Evolutionary conservation across 2,329 filamentous ascomycete species (phyloP), one percentile per base, ranked within the genome.

Genomic region (Rutstroemia sp.): DNA sequence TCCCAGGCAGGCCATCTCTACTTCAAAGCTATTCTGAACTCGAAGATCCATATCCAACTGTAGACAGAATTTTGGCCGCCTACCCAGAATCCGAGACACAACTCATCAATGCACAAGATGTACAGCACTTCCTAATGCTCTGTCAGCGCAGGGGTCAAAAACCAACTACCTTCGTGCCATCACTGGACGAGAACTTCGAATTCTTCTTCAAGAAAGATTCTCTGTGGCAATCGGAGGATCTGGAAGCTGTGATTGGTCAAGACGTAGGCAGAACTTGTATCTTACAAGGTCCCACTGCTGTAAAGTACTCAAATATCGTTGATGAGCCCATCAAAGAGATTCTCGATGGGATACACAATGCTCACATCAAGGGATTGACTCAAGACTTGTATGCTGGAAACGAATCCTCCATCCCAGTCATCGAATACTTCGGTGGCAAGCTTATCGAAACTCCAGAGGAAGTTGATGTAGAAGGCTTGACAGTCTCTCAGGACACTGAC

Each of bases 191-290:
- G 61, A 96, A 92, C 71, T 99, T 99, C 64, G 94, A 99, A 71
- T 96, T 95, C 75, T 99, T 90, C 78, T 99, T 99, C 86, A 99
- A 99, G 85, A 99, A 99, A 78, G 94, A 99, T 72, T 99, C 94
- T 1, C 81, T 99, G 7, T 99, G 94, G 94, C 94, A 99, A 75
- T 97, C 94, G 1, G 94, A 99, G 74, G 94, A 99, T 68, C 79
- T 99, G 10, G 92, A 95, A 68, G 94, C 94, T 54, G 92, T 99
- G 57, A 92, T 96, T 59, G 92, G 81, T 65, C 94, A 97, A 74
- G 95, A 99, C 70, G 94, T 99, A 58, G 92, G 90, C 62, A 85
- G 95, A 70, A 96, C 92, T 46, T 96, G 92, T 76, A 96, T 99
- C 70, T 78, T 99, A 39, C 94, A 99, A 72, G 95, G 94, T 18